Evolutionary conservation across 148 eudicot species (phyloP).

Genomic region (Nyssa sinensis): DNA sequence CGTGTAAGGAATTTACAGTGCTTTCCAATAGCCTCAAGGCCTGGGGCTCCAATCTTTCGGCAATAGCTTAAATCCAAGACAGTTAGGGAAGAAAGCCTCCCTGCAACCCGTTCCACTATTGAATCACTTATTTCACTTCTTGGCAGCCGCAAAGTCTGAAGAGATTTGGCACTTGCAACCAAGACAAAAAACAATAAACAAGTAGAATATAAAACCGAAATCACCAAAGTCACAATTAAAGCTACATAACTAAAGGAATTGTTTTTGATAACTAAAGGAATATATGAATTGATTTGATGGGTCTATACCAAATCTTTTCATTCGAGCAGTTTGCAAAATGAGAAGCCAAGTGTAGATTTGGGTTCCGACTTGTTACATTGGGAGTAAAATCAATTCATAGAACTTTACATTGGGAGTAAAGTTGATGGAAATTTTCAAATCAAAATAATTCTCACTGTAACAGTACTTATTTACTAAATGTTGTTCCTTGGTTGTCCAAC

Average conservation of each 20-base stretch:
- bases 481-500: neutral
- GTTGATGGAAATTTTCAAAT: no score
- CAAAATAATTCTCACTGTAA: no score
- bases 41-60: constrained; percentile 51
- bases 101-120: constrained; percentile 48
- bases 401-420: neutral
- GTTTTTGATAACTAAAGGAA: no score
- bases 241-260: neutral
- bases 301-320: neutral
- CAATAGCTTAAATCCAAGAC: constrained; percentile 70
- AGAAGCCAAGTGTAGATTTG: no score
- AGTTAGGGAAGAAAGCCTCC: constrained; percentile 43
- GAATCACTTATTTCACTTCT: constrained; percentile 56
- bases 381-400: neutral
- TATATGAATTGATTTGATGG: neutral
- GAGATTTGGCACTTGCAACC: constrained; percentile 57
- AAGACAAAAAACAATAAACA: constrained; percentile 5
- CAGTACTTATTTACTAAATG: neutral
- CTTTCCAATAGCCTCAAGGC: constrained; percentile 51
- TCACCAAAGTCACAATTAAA: neutral
- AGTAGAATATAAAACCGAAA: neutral
- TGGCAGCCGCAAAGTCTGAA: constrained; percentile 48
- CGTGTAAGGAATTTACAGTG: constrained; percentile 47
- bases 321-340: neutral
- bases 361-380: neutral